Conservation (phyloP, 305 asterid species). For the Striga hermonthica region DNA sequence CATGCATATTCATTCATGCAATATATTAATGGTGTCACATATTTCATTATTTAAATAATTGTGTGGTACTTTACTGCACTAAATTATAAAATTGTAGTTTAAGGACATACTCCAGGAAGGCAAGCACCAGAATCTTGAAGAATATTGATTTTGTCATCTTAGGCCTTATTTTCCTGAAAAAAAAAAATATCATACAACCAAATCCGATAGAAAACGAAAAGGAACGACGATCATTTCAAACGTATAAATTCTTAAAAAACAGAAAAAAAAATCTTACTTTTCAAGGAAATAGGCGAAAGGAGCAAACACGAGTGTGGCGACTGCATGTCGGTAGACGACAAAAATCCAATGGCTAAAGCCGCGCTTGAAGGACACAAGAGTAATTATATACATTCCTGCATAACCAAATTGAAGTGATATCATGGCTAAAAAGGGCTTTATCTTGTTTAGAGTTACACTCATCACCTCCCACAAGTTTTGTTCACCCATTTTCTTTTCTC, state of each 20-base stretch:
- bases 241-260: background rate
- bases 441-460: conserved; percentile 34
- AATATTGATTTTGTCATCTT: conserved; percentile 56
- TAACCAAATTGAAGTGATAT: conserved; percentile 82
- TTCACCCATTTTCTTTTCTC: conserved; percentile 28
- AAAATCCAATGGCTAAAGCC: conserved; percentile 93
- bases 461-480: conserved; percentile 21
- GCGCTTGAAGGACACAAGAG: conserved; percentile 59
- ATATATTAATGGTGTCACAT: background rate
- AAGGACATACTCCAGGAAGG: conserved; percentile 65
- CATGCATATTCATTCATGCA: background rate
- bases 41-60: too few species aligned
- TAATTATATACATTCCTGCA: conserved; percentile 81
- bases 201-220: too few species aligned
- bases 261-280: conserved; percentile 35
- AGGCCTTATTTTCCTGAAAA: conserved; percentile 86
- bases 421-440: conserved; percentile 81
- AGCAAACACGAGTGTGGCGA: conserved; percentile 60
- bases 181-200: too few species aligned
- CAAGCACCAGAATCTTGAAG: conserved; percentile 67
- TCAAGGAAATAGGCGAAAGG: conserved; percentile 74
- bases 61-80: too few species aligned
- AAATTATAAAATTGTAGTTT: conserved; percentile 7
- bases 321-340: conserved; percentile 79
- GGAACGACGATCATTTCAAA: background rate